Evolutionary conservation across 208 protist genomes (phyloP).

Genomic region (Herpetomonas muscarum): DNA sequence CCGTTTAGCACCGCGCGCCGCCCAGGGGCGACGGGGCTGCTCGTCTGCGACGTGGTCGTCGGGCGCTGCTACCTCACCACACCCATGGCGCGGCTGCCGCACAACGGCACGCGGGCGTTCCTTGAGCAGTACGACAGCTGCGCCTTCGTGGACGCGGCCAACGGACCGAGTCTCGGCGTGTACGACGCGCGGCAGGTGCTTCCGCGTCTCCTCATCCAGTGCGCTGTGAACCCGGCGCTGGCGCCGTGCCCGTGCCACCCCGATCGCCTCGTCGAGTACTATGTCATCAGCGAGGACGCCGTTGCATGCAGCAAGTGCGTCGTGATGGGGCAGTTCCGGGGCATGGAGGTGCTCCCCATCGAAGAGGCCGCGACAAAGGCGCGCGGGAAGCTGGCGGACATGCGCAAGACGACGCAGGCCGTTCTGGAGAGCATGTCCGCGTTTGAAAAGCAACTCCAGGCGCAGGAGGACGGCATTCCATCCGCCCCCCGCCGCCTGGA

Average conservation of each 20-base stretch:
- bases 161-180: conserved; percentile 41
- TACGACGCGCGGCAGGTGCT: conserved; percentile 53
- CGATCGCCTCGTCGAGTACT: conserved; percentile 64
- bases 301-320: conserved; percentile 79
- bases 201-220: conserved; percentile 57
- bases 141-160: conserved; percentile 32
- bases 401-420: conserved; percentile 31
- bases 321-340: conserved; percentile 51
- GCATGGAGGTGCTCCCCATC: conserved; percentile 42
- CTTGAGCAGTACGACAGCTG: conserved; percentile 48
- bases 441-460: conserved; percentile 31
- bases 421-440: conserved; percentile 40
- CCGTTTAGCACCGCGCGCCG: conserved; percentile 47
- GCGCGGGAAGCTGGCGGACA: conserved; percentile 38
- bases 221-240: conserved; percentile 47
- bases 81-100: conserved; percentile 16
- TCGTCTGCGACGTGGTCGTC: conserved; percentile 72
- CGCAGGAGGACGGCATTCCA: conserved; percentile 35
- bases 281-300: conserved; percentile 36
- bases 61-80: conserved; percentile 31
- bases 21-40: conserved; percentile 30
- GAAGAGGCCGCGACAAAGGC: conserved; percentile 59
- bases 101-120: conserved; percentile 25
- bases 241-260: conserved; percentile 62
- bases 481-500: conserved; percentile 38